phyloP scores from a whole-genome alignment of 2,329 filamentous ascomycete genomes.

The Colletotrichum abscissum region DNA sequence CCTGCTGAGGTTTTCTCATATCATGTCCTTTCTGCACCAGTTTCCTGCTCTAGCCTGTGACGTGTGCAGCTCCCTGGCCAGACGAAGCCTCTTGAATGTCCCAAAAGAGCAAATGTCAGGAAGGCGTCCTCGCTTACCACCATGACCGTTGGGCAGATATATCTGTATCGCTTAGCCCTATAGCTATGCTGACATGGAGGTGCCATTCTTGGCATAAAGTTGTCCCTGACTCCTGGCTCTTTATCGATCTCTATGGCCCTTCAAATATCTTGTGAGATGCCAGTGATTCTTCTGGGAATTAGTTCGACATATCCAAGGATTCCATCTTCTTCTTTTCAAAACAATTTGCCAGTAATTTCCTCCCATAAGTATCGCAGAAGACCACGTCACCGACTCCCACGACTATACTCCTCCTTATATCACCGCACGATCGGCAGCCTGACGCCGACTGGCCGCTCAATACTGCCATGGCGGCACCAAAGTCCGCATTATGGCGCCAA shows the following conservation, averaged over 20 bases:
- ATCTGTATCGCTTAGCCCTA: not conserved
- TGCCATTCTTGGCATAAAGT: not conserved
- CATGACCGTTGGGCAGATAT: not conserved
- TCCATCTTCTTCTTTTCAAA: not conserved
- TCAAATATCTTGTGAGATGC: not conserved
- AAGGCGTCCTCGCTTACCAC: not conserved
- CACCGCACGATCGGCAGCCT: not conserved
- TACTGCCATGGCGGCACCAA: conserved; percentile 14
- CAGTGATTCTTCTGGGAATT: not conserved
- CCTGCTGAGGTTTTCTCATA: too few species aligned
- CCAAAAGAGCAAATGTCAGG: not conserved
- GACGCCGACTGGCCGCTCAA: rapidly evolving
- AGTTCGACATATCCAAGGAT: not conserved
- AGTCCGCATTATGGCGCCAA: conserved; percentile 52
- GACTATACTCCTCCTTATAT: not conserved
- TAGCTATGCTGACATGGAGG: not conserved
- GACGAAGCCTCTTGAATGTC: not conserved
- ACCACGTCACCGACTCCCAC: not conserved
- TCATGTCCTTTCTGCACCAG: not conserved
- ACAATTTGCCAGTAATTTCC: rapidly evolving
- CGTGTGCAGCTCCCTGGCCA: not conserved
- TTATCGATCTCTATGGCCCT: not conserved
- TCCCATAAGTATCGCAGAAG: not conserved
- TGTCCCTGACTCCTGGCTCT: not conserved
- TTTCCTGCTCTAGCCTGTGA: not conserved